A percentile compares a stretch with the other conserved stretches of the same genome.
phyloP scores from a whole-genome alignment of 2,329 filamentous ascomycete genomes.

The Macrophomina tecta region DNA sequence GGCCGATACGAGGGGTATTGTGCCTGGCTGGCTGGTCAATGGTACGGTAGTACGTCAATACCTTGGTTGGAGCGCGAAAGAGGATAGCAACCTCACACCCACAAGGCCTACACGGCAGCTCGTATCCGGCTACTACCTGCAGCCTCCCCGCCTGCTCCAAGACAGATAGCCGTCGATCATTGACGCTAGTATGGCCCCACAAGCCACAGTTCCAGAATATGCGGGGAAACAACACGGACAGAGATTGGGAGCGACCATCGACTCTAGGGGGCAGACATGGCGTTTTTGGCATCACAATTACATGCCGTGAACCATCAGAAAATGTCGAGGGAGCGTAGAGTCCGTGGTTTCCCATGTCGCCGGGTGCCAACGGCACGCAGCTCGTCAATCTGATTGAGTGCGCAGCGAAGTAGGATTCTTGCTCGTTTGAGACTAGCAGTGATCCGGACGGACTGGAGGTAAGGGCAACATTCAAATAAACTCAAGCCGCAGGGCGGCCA shows the following conservation, averaged over 20 bases:
- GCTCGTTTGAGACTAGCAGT: no score
- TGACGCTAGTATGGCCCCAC: neutral
- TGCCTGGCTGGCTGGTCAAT: neutral
- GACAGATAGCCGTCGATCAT: neutral
- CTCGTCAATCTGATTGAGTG: neutral
- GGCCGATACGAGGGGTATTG: neutral
- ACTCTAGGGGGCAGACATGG: no score
- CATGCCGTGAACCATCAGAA: neutral
- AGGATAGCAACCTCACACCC: neutral
- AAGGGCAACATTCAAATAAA: no score
- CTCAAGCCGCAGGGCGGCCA: no score
- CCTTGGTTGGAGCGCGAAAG: neutral
- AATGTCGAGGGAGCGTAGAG: neutral
- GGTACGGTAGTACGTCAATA: neutral
- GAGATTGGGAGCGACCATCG: neutral
- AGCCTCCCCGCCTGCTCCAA: neutral
- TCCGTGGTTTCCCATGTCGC: neutral
- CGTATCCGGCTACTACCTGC: neutral
- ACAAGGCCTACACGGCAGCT: neutral
- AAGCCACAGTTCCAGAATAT: neutral
- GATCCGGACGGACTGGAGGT: no score
- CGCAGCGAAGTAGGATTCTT: neutral
- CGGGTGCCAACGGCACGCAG: neutral
- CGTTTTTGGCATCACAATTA: neutral
- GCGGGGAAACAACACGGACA: neutral